Base-by-base conservation (phyloP, 169 alveolate species). In the Eimeria sp. region DNA sequence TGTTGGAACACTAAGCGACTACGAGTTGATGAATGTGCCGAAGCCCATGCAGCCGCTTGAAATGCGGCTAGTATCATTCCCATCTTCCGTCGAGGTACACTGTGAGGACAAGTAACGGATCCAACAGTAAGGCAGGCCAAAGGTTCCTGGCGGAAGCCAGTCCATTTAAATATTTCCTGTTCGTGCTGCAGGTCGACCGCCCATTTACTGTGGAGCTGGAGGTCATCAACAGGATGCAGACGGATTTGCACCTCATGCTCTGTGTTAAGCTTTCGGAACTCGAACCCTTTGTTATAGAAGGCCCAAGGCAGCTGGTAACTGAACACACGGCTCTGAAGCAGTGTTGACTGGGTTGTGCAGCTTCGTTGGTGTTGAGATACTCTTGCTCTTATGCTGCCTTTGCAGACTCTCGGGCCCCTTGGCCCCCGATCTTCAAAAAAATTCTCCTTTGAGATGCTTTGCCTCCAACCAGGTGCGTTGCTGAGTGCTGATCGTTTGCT, bases 171-270 rank as follows among this genome's bases (percentile, higher is more conserved):
- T 37, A 0, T n/a, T 16, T 16, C 0, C 52, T 10, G 6, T 27
- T 16, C 18, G 74, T n/a, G 71, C 52, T 64, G 85, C 93, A 93
- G 96, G 96, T 93, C 40, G 96, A 93, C 9, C 80, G 60, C 11
- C 96, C 93, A 10, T 93, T 93, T 43, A 52, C 76, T 10, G 94
- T 93, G 72, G 96, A 93, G 89, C n/a, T 93, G 62, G 96, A 93
- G 80, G 94, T 58, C 71, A 46, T 89, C 72, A 74, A 76, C 66
- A 80, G 82, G 58, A 33, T 72, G 76, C 93, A 93, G n/a, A 71
- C 74, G 30, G 76, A 30, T n/a, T 52, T 78, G 33, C 68, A 68
- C 11, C 87, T 93, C 72, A 62, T 93, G 52, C 83, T 85, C 64
- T 16, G 40, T n/a, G 78, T 93, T 25, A 52, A 66, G 23, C 80